A percentile compares a stretch with the other conserved stretches of the same genome.
phyloP scores from a whole-genome alignment of 495 filamentous ascomycete species.

The Sabuloglossum arenarium region DNA sequence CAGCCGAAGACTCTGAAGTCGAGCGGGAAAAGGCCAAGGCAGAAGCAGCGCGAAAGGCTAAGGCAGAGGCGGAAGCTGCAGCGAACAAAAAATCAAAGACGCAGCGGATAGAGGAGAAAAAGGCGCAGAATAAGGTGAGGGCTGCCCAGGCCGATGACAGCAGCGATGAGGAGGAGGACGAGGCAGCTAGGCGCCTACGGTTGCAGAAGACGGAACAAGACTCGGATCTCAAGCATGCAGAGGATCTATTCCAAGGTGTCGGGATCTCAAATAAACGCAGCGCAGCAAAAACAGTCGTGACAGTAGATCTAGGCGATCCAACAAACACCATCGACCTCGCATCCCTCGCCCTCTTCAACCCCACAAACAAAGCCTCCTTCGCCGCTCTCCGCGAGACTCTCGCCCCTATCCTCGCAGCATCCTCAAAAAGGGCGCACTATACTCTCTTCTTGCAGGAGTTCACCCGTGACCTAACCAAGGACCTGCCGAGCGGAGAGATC shows the following conservation, averaged over 20 bases:
- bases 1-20: constrained; percentile 87
- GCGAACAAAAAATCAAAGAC: constrained; percentile 81
- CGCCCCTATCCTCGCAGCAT: constrained; percentile 47
- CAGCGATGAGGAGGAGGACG: constrained; percentile 44
- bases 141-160: constrained; percentile 27
- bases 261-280: constrained; percentile 29
- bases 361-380: constrained; percentile 70
- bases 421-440: constrained; percentile 81
- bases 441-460: constrained; percentile 78
- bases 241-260: constrained; percentile 71
- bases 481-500: constrained; percentile 73
- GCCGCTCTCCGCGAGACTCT: constrained; percentile 49
- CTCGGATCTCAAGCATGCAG: constrained; percentile 71
- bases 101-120: constrained; percentile 68
- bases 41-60: constrained; percentile 68
- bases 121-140: constrained; percentile 22
- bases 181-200: constrained; percentile 47
- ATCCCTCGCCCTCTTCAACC: constrained; percentile 68
- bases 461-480: constrained; percentile 65
- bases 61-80: constrained; percentile 75
- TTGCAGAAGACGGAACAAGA: constrained; percentile 64
- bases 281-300: constrained; percentile 38
- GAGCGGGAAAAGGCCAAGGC: constrained; percentile 88
- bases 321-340: constrained; percentile 61
- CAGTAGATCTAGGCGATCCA: constrained; percentile 53